Evolutionary conservation across 495 filamentous ascomycete species (phyloP).

Genomic region (Penicillium malachiteum): DNA sequence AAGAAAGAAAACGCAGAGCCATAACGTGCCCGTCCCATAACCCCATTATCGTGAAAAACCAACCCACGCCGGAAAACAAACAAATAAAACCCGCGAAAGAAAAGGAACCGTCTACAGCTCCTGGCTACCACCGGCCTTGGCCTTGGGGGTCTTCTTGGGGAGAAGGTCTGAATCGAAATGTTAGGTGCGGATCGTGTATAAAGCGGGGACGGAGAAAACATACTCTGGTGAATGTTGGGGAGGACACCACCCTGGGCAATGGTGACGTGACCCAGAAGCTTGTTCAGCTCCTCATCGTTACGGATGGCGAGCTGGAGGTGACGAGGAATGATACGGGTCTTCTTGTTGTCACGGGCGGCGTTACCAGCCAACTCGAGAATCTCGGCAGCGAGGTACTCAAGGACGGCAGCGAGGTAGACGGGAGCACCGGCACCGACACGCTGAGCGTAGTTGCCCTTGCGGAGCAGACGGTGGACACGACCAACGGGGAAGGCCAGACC

Average conservation of each 20-base stretch:
- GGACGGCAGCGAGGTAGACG: constrained; percentile 96
- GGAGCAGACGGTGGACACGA: constrained; percentile 98
- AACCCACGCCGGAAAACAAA: constrained; percentile 58
- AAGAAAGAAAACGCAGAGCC: constrained; percentile 72
- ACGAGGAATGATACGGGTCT: constrained; percentile 99
- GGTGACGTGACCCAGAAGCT: constrained; percentile 97
- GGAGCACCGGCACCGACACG: constrained; percentile 99
- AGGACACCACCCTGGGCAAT: constrained; percentile 99
- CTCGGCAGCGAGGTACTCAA: constrained; percentile 98
- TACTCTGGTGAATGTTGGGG: constrained; percentile 98
- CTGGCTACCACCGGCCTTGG: constrained; percentile 81
- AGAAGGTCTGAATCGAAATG: constrained; percentile 67
- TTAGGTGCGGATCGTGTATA: background rate
- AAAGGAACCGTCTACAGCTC: constrained; percentile 70
- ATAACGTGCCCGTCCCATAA: constrained; percentile 76
- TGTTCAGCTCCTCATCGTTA: constrained; percentile 99
- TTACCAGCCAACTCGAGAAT: constrained; percentile 99
- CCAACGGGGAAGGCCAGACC: constrained; percentile 99
- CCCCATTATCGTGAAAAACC: constrained; percentile 87
- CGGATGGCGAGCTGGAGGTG: constrained; percentile 99
- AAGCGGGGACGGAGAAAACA: constrained; percentile 31
- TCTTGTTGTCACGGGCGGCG: constrained; percentile 99
- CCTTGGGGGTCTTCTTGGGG: constrained; percentile 96
- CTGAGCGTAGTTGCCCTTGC: constrained; percentile 99
- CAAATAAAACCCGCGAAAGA: constrained; percentile 52